Evolutionary conservation across 805 yeast species (phyloP), one percentile per base, ranked within the genome.

Genomic region (Yamadazyma olivae): DNA sequence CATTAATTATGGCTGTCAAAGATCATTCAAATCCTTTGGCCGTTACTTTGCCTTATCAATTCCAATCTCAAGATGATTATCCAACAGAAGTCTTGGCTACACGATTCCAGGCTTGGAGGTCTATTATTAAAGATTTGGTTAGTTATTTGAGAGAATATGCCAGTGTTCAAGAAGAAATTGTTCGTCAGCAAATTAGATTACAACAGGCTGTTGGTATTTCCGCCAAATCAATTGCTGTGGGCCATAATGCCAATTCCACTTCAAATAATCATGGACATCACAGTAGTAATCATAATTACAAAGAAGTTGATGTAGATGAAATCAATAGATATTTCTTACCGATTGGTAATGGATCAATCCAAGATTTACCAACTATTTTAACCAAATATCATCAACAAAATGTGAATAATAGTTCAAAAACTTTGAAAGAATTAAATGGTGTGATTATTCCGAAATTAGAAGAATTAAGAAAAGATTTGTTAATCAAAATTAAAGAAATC

Each of bases 51-150:
- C 72, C 72, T 18, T 59, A 61, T 48, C 53, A 53, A 26, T 67
- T 67, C 43, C 42, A 44, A 31, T 36, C 46, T 13, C 57, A 52
- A n/a, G 48, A 51, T 19, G 72, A 67, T 31, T 66, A 50, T 39
- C 98, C 98, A 8, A 89, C 97, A 1, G 97, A 90, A 39, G 76
- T 85, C 5, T 67, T 91, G 41, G 93, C 96, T 2, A 72, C 77
- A 19, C 70, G 98, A 44, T 90, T 91, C 57, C 73, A 80, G 33
- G 83, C 95, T 2, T 91, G 97, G 96, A 70, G 96, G 40, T 72
- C 75, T 27, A 77, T 90, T 37, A 79, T 89, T 39, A 78, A 80
- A 43, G 82, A 91, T 23, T 62, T 91, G 38, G 71, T 86, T 15
- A 76, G 73, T 31, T 91, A 91, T 53, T 68, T 91, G 44, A 76